These are phyloP conservation scores for Phoma sp. DNA, from an alignment of 2,329 filamentous ascomycete species.

Conservation along the genomic window DNA sequence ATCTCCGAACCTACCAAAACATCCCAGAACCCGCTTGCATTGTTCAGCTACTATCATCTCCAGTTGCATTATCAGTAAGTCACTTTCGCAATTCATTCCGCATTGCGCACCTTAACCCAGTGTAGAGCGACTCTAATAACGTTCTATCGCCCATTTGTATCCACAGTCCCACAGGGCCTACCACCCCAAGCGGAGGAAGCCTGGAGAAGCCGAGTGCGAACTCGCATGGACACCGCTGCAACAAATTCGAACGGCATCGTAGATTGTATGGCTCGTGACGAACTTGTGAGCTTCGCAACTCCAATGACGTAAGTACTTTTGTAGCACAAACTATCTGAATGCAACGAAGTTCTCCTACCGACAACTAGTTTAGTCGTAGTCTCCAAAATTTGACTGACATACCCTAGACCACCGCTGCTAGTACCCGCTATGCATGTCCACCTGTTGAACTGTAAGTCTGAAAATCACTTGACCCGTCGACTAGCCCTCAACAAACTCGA, in stretches of 20 bases:
- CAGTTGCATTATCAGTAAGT: conserved; percentile 13
- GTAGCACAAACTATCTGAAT: no score
- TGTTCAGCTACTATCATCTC: conserved; percentile 4
- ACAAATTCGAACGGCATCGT: conserved; percentile 4
- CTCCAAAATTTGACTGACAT: neutral
- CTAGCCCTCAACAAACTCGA: conserved; percentile 14
- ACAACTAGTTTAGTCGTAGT: no score
- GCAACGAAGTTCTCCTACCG: no score
- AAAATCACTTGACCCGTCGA: conserved; percentile 2
- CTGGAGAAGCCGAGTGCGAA: conserved; percentile 2
- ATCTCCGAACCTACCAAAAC: neutral
- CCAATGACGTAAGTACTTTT: conserved; percentile 11
- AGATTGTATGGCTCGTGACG: conserved; percentile 9
- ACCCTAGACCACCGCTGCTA: conserved; percentile 2
- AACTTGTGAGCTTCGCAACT: conserved; percentile 4
- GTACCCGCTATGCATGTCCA: conserved; percentile 13
- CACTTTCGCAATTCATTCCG: no score
- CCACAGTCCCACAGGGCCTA: neutral
- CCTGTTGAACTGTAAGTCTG: conserved; percentile 7
- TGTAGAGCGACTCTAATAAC: conserved; percentile 9
- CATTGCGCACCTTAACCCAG: neutral
- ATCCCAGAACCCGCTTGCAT: neutral
- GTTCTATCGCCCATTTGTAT: conserved; percentile 12
- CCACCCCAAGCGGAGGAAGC: neutral
- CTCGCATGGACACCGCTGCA: conserved; percentile 8